phyloP scores from a whole-genome alignment of 139 green algal genomes.

The Closterium sp. region DNA sequence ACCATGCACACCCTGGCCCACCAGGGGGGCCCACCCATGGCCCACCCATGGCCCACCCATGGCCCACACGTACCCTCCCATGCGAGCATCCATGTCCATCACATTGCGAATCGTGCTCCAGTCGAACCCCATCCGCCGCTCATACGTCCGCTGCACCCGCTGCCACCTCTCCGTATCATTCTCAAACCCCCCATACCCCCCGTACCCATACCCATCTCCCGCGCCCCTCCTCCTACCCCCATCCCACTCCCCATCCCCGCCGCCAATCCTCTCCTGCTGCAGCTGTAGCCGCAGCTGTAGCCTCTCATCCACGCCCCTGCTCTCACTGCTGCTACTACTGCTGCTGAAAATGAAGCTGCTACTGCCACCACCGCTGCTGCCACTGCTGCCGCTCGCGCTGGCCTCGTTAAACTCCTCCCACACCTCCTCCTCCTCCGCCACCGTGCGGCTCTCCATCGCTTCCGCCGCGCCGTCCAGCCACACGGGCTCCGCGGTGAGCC shows the following conservation, averaged over 20 bases:
- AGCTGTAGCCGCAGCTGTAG: neutral
- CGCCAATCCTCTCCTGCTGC: neutral
- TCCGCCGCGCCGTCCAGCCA: conserved; percentile 6
- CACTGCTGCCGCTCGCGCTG: conserved; percentile 20
- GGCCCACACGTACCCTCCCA: conserved; percentile 29
- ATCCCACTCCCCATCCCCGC: conserved; percentile 12
- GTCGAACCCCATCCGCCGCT: conserved; percentile 15
- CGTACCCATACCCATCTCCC: neutral
- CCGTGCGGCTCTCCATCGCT: neutral
- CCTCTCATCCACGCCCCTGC: neutral
- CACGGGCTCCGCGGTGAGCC: neutral
- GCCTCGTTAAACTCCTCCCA: neutral
- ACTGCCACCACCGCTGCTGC: neutral
- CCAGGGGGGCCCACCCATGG: neutral
- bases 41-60: neutral
- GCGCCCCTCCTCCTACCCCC: neutral
- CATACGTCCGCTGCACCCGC: conserved; percentile 5
- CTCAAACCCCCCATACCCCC: neutral
- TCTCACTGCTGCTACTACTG: neutral
- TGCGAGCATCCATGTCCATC: conserved; percentile 43
- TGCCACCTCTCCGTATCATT: conserved; percentile 19
- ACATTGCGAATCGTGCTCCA: conserved; percentile 42
- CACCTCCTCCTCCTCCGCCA: neutral
- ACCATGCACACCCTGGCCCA: too few relatives aligned
- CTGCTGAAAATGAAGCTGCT: neutral